A percentile compares a stretch with the other conserved stretches of the same genome.
phyloP scores from a whole-genome alignment of 208 protist genomes.

The Herpetomonas samuelpessoai region DNA sequence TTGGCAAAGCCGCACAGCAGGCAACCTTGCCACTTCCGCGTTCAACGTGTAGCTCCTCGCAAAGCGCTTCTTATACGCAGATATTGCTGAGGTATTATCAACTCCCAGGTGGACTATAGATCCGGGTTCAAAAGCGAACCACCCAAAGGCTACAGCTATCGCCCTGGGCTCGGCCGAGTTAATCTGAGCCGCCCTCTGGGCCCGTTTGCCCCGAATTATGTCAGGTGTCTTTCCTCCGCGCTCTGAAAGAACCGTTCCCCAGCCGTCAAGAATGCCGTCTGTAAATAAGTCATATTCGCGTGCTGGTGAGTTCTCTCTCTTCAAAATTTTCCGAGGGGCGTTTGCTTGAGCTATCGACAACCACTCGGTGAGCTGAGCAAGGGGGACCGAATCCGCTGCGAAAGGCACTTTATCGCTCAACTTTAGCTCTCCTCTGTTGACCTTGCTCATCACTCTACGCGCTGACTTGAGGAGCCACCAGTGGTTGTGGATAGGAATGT shows the following conservation, averaged over 20 bases:
- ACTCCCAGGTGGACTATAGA: not conserved
- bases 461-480: not conserved
- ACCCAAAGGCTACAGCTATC: not conserved
- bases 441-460: not conserved
- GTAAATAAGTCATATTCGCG: not conserved
- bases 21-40: too few relatives aligned
- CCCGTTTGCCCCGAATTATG: not conserved
- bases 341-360: not conserved
- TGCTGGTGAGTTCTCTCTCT: too few relatives aligned
- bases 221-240: not conserved
- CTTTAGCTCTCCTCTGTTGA: not conserved
- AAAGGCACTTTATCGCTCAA: not conserved
- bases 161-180: not conserved
- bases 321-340: not conserved
- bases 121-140: not conserved
- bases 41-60: not conserved
- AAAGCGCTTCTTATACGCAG: not conserved
- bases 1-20: too few relatives aligned
- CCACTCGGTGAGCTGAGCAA: not conserved
- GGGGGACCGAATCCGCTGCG: not conserved
- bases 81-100: not conserved
- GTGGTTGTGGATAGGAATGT: not conserved
- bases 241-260: not conserved
- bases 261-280: not conserved
- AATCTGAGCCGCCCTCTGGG: not conserved